Evolutionary conservation across 208 protist genomes (phyloP).

Genomic region (Acanthamoeba healyi): DNA sequence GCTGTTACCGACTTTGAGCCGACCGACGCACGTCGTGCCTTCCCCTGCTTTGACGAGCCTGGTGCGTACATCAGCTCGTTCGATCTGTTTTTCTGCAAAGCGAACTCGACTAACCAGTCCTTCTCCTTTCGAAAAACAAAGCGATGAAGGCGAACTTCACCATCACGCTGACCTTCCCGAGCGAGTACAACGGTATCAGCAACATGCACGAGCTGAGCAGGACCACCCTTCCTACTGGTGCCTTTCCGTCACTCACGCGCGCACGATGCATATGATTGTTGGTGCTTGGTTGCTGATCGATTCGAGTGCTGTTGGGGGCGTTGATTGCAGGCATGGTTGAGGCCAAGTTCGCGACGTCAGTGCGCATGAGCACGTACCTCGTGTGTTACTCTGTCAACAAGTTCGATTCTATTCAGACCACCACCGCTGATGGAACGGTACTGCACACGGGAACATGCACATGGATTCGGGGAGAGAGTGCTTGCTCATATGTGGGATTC

Average conservation of each 20-base stretch:
- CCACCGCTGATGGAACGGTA: conserved; percentile 76
- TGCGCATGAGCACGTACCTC: conserved; percentile 97
- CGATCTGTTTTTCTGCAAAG: too few species aligned
- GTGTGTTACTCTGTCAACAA: conserved; percentile 95
- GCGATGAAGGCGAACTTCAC: conserved; percentile 79
- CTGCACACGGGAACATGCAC: too few species aligned
- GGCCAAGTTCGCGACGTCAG: conserved; percentile 91
- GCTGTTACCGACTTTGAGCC: conserved; percentile 85
- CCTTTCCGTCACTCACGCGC: too few species aligned
- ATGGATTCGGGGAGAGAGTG: too few species aligned
- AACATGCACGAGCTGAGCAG: conserved; percentile 75
- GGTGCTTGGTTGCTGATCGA: too few species aligned
- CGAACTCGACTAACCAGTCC: too few species aligned
- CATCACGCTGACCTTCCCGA: conserved; percentile 55
- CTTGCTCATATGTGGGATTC: too few species aligned
- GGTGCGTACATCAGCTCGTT: too few species aligned
- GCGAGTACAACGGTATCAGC: conserved; percentile 19
- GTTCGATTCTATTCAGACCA: conserved; percentile 92
- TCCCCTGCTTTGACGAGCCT: conserved; percentile 90
- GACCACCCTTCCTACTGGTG: neutral
- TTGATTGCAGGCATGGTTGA: neutral
- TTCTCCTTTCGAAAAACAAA: too few species aligned
- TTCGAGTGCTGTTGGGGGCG: too few species aligned
- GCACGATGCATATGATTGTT: too few species aligned
- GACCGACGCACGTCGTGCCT: conserved; percentile 81